A percentile compares a stretch with the other conserved stretches of the same genome.
Conservation (phyloP, 2,329 filamentous ascomycete species). For the Cadophora luteo-olivacea region DNA sequence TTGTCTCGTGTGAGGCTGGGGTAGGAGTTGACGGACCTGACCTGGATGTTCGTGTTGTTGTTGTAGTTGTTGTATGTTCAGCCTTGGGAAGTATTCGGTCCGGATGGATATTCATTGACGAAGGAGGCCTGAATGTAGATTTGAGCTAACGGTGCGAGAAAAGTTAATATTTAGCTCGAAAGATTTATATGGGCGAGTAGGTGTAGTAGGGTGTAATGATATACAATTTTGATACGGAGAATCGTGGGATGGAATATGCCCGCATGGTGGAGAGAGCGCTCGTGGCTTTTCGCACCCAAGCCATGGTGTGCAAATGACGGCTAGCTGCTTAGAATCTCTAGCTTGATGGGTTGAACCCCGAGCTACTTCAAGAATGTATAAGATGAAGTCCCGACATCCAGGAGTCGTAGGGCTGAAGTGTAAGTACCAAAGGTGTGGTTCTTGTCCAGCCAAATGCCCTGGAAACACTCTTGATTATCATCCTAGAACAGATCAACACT, state of each 20-base stretch:
- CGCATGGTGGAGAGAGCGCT: no score
- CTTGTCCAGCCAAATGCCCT: no score
- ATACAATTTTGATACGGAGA: no score
- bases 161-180: no score
- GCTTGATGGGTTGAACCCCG: not conserved
- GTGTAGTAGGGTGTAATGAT: no score
- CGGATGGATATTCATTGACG: not conserved
- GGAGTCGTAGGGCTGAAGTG: not conserved
- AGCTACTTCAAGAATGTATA: not conserved
- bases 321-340: not conserved
- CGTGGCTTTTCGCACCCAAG: no score
- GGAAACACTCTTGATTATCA: no score
- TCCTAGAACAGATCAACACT: no score
- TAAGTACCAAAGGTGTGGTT: not conserved
- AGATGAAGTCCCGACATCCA: not conserved
- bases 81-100: not conserved
- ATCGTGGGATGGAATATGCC: no score
- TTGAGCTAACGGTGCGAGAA: no score
- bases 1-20: not conserved
- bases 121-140: no score
- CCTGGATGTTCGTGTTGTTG: not conserved
- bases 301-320: not conserved
- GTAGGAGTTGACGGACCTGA: not conserved
- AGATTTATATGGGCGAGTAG: no score
- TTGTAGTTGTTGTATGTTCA: not conserved